Evolutionary conservation across 306 rosid genomes (phyloP), one percentile per base, ranked within the genome.

Genomic region (Hylodesmum podocarpum): DNA sequence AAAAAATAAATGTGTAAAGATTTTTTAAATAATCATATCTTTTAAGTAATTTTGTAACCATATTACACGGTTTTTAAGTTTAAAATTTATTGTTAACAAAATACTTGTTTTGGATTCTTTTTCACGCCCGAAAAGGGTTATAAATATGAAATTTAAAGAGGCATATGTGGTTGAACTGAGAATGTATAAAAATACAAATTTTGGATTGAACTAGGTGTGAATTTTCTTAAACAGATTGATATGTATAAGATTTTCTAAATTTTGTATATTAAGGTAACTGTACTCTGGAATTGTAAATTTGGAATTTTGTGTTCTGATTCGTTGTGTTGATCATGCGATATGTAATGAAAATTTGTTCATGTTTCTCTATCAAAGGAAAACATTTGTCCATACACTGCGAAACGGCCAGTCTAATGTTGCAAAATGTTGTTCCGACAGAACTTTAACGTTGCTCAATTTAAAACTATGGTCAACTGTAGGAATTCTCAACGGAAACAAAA

Each of bases 401-500:
- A 40, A 27, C 6, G 43, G 4, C 5, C 29, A 2, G 22, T 57
- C 8, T 73, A 16, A 46, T 41, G 43, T 18, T 19, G 69, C 29
- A 57, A n/a, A n/a, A 43, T 61, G 41, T 27, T 15, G 22, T 22
- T 21, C 21, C 0, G 21, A 41, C 13, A 29, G 11, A 61, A 31
- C 18, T 7, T 14, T 27, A 72, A 29, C 15, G 3, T n/a, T 53
- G 51, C 22, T 71, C 47, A 72, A 64, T 9, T 8, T 13, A 53
- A 18, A 24, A 55, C 31, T 31, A 5, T 36, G 39, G 78, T 81
- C 84, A 81, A 39, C 58, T n/a, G 11, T 18, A 18, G 25, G 70
- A 36, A 40, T 68, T 19, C 24, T 46, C 5, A 50, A 67, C 64
- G 12, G 65, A 81, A 54, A 62, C 46, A 75, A 81, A 73, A 25